Conservation (phyloP, 2,329 filamentous ascomycete genomes). For the Colletotrichum lindemuthianum region DNA sequence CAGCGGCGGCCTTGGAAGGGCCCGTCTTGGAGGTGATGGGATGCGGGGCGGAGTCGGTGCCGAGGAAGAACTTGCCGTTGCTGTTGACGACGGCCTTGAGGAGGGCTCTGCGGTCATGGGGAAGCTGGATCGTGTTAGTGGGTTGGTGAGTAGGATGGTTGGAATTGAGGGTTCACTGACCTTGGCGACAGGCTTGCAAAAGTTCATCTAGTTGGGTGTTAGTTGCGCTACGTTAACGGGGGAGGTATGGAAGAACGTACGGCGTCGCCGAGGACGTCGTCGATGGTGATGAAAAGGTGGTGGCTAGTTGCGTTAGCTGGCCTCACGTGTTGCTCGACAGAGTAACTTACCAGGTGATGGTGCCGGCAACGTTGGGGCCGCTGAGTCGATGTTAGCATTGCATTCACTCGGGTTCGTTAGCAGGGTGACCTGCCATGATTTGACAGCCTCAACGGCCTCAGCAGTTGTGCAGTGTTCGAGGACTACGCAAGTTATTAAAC, state of each 20-base stretch:
- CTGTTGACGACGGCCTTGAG: slow-evolving; percentile 70
- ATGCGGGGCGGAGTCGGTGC: slow-evolving; percentile 77
- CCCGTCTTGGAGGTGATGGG: slow-evolving; percentile 65
- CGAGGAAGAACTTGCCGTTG: slow-evolving; percentile 77
- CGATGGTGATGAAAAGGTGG: slow-evolving; percentile 82
- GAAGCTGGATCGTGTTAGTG: slow-evolving; percentile 42
- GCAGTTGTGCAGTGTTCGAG: slow-evolving; percentile 90
- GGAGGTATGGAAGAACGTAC: slow-evolving; percentile 14
- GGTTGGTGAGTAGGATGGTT: neutral
- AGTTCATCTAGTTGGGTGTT: slow-evolving; percentile 52
- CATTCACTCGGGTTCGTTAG: too few relatives aligned
- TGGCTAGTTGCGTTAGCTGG: slow-evolving; percentile 64
- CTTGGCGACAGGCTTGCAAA: slow-evolving; percentile 83
- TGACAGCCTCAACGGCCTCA: slow-evolving; percentile 81
- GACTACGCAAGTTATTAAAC: slow-evolving; percentile 43
- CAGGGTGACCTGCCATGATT: slow-evolving; percentile 10
- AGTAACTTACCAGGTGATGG: slow-evolving; percentile 44
- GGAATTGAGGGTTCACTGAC: slow-evolving; percentile 46
- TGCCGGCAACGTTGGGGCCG: slow-evolving; percentile 75
- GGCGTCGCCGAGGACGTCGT: slow-evolving; percentile 72
- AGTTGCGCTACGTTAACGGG: neutral
- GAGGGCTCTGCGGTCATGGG: slow-evolving; percentile 77
- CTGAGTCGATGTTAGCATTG: slow-evolving; percentile 62
- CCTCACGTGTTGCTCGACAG: neutral
- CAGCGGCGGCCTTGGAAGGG: slow-evolving; percentile 67